A percentile compares a stretch with the other conserved stretches of the same genome.
These are phyloP conservation scores for Jatropha curcas DNA, from an alignment of 345 rosid species.

Conservation along the genomic window DNA sequence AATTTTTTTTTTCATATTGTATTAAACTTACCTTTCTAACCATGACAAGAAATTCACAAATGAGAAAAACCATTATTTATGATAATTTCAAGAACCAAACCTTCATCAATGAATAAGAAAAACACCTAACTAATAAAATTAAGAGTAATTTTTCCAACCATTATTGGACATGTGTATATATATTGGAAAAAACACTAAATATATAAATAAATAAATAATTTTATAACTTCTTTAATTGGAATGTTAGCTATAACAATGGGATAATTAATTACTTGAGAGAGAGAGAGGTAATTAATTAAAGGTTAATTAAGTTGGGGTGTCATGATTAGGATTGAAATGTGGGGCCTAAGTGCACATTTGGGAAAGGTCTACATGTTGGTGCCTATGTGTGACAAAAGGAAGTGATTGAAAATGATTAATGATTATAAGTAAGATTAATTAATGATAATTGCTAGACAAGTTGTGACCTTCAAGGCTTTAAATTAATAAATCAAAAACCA, in stretches of 20 bases:
- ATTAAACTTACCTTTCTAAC: too few species aligned
- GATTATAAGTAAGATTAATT: constrained; percentile 28
- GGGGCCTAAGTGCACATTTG: constrained; percentile 43
- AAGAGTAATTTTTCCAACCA: too few species aligned
- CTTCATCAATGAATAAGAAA: too few species aligned
- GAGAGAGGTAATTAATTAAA: constrained; percentile 2
- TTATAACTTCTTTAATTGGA: background rate
- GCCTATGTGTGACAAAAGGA: constrained; percentile 44
- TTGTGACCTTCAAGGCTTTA: constrained; percentile 40
- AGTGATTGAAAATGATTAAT: constrained; percentile 40
- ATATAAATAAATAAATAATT: too few species aligned
- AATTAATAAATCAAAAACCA: constrained; percentile 11
- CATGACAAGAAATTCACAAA: too few species aligned
- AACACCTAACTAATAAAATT: too few species aligned
- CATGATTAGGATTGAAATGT: constrained; percentile 39
- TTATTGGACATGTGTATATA: too few species aligned
- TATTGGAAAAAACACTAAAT: too few species aligned
- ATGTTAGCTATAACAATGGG: background rate
- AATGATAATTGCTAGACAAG: constrained; percentile 50
- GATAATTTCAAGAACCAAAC: too few species aligned
- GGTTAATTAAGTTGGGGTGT: constrained; percentile 41
- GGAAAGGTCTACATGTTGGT: constrained; percentile 66
- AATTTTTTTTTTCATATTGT: too few species aligned
- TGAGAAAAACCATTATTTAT: too few species aligned
- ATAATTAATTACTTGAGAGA: too few species aligned